Evolutionary conservation across 441 rosid genomes (phyloP).

Genomic region (Gossypium davidsonii): DNA sequence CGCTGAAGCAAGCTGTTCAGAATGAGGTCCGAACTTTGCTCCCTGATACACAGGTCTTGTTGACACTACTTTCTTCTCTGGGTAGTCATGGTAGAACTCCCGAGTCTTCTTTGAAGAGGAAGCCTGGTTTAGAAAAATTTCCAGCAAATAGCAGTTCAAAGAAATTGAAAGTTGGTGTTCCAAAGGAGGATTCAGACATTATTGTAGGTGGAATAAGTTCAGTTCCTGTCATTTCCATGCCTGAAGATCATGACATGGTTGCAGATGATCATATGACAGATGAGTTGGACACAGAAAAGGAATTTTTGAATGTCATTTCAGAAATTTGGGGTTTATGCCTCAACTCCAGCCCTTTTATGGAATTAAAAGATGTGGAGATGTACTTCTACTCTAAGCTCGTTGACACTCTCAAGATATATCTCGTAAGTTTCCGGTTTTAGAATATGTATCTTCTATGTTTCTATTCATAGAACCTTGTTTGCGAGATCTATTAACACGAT

Average conservation of each 20-base stretch:
- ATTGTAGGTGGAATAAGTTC: conserved; percentile 53
- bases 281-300: conserved; percentile 39
- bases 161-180: conserved; percentile 35
- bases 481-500: conserved; percentile 1
- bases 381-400: conserved; percentile 65
- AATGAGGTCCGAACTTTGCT: conserved; percentile 60
- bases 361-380: conserved; percentile 52
- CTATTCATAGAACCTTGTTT: conserved; percentile 13
- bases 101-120: conserved; percentile 44
- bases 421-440: conserved; percentile 40
- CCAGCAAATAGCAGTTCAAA: conserved; percentile 29
- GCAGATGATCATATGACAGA: conserved; percentile 26
- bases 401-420: conserved; percentile 64
- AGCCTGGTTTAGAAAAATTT: conserved; percentile 31
- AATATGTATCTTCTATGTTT: conserved; percentile 53
- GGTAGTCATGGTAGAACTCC: conserved; percentile 26
- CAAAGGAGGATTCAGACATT: conserved; percentile 49
- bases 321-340: conserved; percentile 63
- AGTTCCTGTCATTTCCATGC: conserved; percentile 28
- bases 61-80: conserved; percentile 52
- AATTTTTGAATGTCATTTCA: conserved; percentile 40
- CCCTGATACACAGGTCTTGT: conserved; percentile 80
- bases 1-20: conserved; percentile 54
- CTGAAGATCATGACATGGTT: conserved; percentile 26
- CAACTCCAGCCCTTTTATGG: conserved; percentile 27